Percentiles rank a stretch among this genome's conserved stretches.
These are phyloP conservation scores for Cryptosporidium xiaoi DNA, from an alignment of 169 alveolate genomes.

Conservation along the genomic window DNA sequence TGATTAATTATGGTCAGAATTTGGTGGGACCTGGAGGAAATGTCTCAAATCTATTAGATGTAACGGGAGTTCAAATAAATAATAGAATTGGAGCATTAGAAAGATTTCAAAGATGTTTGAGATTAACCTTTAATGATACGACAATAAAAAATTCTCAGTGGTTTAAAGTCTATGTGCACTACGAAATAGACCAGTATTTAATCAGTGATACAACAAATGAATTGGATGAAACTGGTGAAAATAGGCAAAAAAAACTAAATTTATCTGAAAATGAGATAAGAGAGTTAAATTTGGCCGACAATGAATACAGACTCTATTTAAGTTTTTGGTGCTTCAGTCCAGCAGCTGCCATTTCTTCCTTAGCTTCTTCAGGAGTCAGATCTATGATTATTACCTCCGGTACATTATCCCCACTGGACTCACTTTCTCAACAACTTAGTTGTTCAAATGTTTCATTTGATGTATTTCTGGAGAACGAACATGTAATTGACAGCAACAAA, in stretches of 20 bases:
- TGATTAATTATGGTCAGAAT: conserved; percentile 61
- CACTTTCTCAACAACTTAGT: conserved; percentile 89
- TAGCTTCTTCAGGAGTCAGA: conserved; percentile 82
- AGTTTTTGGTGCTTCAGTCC: conserved; percentile 85
- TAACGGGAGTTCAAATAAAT: conserved; percentile 50
- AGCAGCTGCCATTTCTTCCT: conserved; percentile 83
- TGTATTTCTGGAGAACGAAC: conserved; percentile 90
- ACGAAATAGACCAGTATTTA: conserved; percentile 69
- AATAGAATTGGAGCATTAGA: conserved; percentile 78
- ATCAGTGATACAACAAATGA: conserved; percentile 74
- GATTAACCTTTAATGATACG: conserved; percentile 78
- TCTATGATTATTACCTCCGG: conserved; percentile 94
- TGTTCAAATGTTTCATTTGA: conserved; percentile 87
- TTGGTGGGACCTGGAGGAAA: conserved; percentile 34
- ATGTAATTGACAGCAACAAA: conserved; percentile 87
- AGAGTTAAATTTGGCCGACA: background rate
- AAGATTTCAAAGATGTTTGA: conserved; percentile 76
- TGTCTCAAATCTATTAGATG: conserved; percentile 7
- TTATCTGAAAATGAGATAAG: no score
- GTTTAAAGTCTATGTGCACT: conserved; percentile 77
- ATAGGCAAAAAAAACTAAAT: background rate
- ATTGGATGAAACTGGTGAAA: conserved; percentile 21
- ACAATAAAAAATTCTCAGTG: conserved; percentile 78
- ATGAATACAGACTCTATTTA: conserved; percentile 29
- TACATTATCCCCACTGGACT: conserved; percentile 92